Conservation (phyloP, 176 grass and related monocot genomes). For the Themeda triandra region DNA sequence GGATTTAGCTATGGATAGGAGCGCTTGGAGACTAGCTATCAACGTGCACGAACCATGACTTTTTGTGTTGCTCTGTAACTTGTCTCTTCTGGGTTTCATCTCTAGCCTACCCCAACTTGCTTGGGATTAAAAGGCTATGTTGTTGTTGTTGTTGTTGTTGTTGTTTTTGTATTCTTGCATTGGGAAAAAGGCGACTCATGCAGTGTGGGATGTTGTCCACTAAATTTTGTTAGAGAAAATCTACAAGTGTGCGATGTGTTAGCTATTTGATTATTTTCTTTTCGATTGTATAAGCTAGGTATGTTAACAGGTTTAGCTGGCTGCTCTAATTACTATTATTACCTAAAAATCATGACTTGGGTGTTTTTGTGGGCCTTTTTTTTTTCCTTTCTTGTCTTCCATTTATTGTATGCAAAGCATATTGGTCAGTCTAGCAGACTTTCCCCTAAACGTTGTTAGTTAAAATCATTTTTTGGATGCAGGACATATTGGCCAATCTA, state of each 20-base stretch:
- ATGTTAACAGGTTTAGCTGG: background rate
- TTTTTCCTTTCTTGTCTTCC: background rate
- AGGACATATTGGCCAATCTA: background rate
- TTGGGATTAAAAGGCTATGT: too few species aligned
- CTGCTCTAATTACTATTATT: background rate
- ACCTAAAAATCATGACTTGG: background rate
- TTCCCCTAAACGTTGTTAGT: background rate
- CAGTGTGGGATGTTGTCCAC: background rate
- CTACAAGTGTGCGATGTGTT: background rate
- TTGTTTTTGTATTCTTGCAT: background rate
- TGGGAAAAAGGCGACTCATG: background rate
- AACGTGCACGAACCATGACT: too few species aligned
- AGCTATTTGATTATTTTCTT: background rate
- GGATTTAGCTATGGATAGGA: too few species aligned
- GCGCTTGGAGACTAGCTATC: too few species aligned
- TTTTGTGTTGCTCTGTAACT: too few species aligned
- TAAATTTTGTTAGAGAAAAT: background rate
- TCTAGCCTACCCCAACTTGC: too few species aligned
- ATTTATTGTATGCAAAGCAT: background rate
- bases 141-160: too few species aligned
- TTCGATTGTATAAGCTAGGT: background rate
- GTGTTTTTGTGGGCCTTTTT: background rate
- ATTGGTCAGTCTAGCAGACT: background rate
- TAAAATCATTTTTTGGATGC: background rate
- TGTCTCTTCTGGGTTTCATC: too few species aligned